These are phyloP conservation scores for Ambrosia artemisiifolia DNA, from an alignment of 129 eudicot genomes.

Conservation along the genomic window DNA sequence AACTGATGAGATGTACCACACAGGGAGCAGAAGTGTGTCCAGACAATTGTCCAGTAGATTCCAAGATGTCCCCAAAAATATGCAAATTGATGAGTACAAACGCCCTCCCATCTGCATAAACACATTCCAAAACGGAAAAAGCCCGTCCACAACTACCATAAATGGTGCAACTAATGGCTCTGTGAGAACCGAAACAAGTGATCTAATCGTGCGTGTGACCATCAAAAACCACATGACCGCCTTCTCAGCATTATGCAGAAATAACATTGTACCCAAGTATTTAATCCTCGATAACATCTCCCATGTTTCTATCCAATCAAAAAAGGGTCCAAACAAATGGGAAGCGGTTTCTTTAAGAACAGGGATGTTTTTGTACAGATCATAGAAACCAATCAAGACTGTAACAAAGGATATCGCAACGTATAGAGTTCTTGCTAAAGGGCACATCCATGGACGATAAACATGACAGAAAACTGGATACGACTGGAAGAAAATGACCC, in stretches of 20 bases:
- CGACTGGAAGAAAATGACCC: slow-evolving; percentile 95
- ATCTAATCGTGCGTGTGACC: slow-evolving; percentile 55
- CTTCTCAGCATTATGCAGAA: slow-evolving; percentile 82
- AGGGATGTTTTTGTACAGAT: slow-evolving; percentile 90
- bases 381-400: slow-evolving; percentile 91
- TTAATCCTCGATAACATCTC: slow-evolving; percentile 93
- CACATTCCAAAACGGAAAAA: slow-evolving; percentile 55
- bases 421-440: slow-evolving; percentile 74
- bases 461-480: slow-evolving; percentile 83
- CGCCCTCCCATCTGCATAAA: slow-evolving; percentile 37
- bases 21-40: slow-evolving; percentile 62
- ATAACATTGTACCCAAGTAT: slow-evolving; percentile 93
- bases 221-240: slow-evolving; percentile 76
- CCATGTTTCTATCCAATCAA: slow-evolving; percentile 96
- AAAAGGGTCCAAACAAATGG: slow-evolving; percentile 75
- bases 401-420: slow-evolving; percentile 73
- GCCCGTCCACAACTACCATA: slow-evolving; percentile 40
- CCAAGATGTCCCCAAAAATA: slow-evolving; percentile 51
- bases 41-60: slow-evolving; percentile 43
- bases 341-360: slow-evolving; percentile 89
- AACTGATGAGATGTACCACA: slow-evolving; percentile 61
- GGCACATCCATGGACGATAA: slow-evolving; percentile 99
- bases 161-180: slow-evolving; percentile 76
- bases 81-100: slow-evolving; percentile 46
- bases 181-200: slow-evolving; percentile 58